Base-by-base conservation (phyloP, 1,284 basidiomycete species). In the Ceratobasidium sp. region DNA sequence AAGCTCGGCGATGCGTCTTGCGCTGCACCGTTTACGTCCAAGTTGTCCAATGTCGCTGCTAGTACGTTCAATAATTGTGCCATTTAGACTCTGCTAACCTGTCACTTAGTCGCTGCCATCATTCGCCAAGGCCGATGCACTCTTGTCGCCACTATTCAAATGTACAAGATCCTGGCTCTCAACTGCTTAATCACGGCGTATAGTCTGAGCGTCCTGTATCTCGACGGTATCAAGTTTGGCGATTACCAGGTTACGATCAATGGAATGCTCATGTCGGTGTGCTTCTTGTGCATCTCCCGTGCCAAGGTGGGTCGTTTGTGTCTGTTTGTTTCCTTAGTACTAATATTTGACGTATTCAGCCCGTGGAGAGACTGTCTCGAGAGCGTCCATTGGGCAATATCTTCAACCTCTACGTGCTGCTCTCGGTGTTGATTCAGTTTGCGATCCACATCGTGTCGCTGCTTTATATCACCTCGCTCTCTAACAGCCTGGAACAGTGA, bases 181-280 rank as follows among this genome's bases (percentile, higher is more conserved):
- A 98, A 98, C 84, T 98, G 96, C 83, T 87, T 98, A 54, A 98
- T 98, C 83, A 97, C 96, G 2, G 96, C 96, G 43, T 98, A 97
- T 86, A 96, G 94, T 83, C 86, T 98, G 78, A 96, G 94, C 81
- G 97, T 98, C 32, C 96, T 97, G 84, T 98, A 98, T 82, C 87
- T 98, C 19, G 96, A 98, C 80, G 97, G 96, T 34, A 97, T 98
- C 88, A 98, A 98, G 85, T 98, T 96, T 84, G 97, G 97, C 34
- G 96, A 98, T 83, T 98, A 98, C 83, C 95, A 97, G 82, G 92
- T 96, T 22, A 96, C 95, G 1, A 90, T 97, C 78, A 96, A 92
- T 0, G 95, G 96, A 29, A 96, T 98, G 91, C 87, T 98, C 81
- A 97, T 98, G 96, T 95, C 94, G 40, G 94, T 98, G 37, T 98